These are phyloP conservation scores for Diaporthe caulivora DNA, from an alignment of 2,329 filamentous ascomycete species.

Conservation along the genomic window DNA sequence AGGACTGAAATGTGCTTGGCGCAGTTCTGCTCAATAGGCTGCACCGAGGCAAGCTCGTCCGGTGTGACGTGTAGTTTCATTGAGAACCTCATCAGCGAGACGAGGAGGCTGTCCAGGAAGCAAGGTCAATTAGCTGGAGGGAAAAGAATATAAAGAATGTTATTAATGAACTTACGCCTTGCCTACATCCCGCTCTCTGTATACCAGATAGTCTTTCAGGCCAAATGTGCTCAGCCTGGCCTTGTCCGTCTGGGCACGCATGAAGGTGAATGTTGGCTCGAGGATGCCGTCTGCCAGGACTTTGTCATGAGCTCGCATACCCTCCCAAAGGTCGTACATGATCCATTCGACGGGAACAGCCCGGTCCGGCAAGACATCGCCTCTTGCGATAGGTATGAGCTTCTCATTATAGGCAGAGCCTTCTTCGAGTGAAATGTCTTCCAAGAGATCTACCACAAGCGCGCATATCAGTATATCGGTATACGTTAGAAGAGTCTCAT, in stretches of 20 bases:
- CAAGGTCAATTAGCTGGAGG: too few relatives aligned
- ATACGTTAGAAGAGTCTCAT: background rate
- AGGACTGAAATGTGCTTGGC: conserved; percentile 54
- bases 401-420: conserved; percentile 52
- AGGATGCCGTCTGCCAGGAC: conserved; percentile 52
- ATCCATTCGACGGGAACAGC: conserved; percentile 51
- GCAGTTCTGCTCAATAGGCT: conserved; percentile 50
- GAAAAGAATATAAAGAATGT: too few relatives aligned
- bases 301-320: conserved; percentile 51
- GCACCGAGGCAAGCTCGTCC: conserved; percentile 44
- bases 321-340: conserved; percentile 55
- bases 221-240: conserved; percentile 44
- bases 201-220: conserved; percentile 51
- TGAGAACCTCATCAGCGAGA: conserved; percentile 52
- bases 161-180: conserved; percentile 49
- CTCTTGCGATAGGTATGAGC: conserved; percentile 51
- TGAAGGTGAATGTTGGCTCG: conserved; percentile 54
- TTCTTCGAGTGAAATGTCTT: conserved; percentile 54
- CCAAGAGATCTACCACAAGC: conserved; percentile 51
- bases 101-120: conserved; percentile 45
- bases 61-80: conserved; percentile 48
- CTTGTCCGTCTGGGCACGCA: conserved; percentile 54
- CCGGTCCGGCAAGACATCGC: conserved; percentile 48
- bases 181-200: conserved; percentile 55
- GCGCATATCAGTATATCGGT: background rate